Evolutionary conservation across 2,329 filamentous ascomycete species (phyloP).

Genomic region (Fusarium hainanense): DNA sequence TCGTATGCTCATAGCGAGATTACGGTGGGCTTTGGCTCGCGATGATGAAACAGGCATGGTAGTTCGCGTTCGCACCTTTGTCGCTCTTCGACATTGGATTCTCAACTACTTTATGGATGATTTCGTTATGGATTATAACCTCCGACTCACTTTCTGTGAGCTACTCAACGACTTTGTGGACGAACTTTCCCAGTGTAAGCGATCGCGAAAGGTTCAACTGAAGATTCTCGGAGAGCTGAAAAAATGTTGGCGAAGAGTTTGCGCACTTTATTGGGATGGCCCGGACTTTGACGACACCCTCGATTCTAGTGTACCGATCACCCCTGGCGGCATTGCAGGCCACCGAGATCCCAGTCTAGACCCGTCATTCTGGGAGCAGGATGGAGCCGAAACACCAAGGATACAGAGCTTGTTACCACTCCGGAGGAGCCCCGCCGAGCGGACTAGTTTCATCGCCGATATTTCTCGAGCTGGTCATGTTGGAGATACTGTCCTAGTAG

Average conservation of each 20-base stretch:
- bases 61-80: slow-evolving; percentile 95
- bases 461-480: slow-evolving; percentile 60
- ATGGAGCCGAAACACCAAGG: slow-evolving; percentile 58
- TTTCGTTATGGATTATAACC: slow-evolving; percentile 79
- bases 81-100: slow-evolving; percentile 96
- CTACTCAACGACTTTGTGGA: slow-evolving; percentile 77
- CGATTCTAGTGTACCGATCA: slow-evolving; percentile 73
- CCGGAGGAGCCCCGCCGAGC: slow-evolving; percentile 38
- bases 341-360: slow-evolving; percentile 66
- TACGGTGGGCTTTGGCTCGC: slow-evolving; percentile 86
- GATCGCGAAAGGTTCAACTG: slow-evolving; percentile 66
- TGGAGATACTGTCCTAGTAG: slow-evolving; percentile 58
- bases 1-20: slow-evolving; percentile 83
- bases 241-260: slow-evolving; percentile 95
- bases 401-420: slow-evolving; percentile 55
- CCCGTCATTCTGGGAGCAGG: slow-evolving; percentile 64
- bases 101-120: slow-evolving; percentile 98
- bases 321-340: slow-evolving; percentile 79
- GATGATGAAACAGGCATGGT: slow-evolving; percentile 88
- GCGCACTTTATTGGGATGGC: slow-evolving; percentile 88
- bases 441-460: slow-evolving; percentile 59
- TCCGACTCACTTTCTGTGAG: slow-evolving; percentile 83
- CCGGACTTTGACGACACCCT: slow-evolving; percentile 72
- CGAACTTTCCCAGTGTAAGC: slow-evolving; percentile 61
- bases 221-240: slow-evolving; percentile 96